Conservation (phyloP, 345 rosid species). For the Sisymbrium irio region DNA sequence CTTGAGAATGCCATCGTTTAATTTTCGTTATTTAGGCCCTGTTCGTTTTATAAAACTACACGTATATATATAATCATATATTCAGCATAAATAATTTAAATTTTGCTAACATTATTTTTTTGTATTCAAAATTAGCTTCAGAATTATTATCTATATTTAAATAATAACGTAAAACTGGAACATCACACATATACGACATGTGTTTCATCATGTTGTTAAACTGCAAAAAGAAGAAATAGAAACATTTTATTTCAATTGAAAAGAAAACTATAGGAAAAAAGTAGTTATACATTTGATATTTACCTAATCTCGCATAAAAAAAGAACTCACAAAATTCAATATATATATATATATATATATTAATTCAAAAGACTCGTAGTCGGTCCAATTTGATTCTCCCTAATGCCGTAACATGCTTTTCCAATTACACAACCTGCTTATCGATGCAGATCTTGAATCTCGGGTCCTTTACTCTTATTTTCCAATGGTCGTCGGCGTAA, state of each 20-base stretch:
- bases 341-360: not conserved
- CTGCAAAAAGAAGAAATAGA: not conserved
- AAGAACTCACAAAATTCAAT: not conserved
- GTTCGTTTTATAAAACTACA: no score
- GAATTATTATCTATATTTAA: not conserved
- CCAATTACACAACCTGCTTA: constrained; percentile 79
- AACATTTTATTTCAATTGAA: constrained; percentile 9
- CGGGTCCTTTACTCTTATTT: constrained; percentile 50
- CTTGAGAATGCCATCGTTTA: not conserved
- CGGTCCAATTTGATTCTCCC: constrained; percentile 89
- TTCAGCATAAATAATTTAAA: not conserved
- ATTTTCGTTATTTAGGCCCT: not conserved
- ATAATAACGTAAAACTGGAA: not conserved
- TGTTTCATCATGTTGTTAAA: not conserved
- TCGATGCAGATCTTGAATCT: constrained; percentile 73
- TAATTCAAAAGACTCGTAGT: constrained; percentile 50
- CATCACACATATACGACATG: not conserved
- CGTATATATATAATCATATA: not conserved
- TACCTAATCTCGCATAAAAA: constrained; percentile 10
- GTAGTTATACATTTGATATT: not conserved
- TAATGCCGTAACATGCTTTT: constrained; percentile 85
- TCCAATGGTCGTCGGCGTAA: constrained; percentile 76
- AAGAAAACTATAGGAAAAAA: not conserved
- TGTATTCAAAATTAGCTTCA: not conserved
- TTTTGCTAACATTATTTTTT: not conserved